A percentile compares a stretch with the other conserved stretches of the same genome.
Evolutionary conservation across 495 filamentous ascomycete species (phyloP).

Genomic region (Penicillium egyptiacum): DNA sequence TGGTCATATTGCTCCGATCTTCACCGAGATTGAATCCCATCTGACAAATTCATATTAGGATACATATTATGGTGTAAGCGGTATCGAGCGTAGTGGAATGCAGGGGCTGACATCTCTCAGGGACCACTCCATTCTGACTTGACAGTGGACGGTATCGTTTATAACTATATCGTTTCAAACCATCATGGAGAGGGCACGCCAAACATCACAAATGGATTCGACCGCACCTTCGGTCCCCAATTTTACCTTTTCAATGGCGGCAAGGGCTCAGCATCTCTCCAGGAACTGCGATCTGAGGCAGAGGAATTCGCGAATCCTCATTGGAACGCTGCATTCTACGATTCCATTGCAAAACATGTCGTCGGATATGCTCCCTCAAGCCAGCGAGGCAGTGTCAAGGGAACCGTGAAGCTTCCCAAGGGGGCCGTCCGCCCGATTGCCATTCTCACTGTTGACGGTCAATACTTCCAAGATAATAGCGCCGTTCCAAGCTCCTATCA

Average conservation of each 20-base stretch:
- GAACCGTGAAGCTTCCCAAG: conserved; percentile 45
- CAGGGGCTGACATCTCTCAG: conserved; percentile 19
- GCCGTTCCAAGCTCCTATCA: conserved; percentile 50
- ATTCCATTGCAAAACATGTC: conserved; percentile 55
- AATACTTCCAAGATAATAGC: conserved; percentile 59
- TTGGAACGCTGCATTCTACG: conserved; percentile 57
- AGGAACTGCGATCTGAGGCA: conserved; percentile 49
- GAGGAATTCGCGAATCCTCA: conserved; percentile 42
- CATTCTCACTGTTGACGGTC: conserved; percentile 49
- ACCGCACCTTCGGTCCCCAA: conserved; percentile 57
- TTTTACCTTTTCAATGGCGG: conserved; percentile 59
- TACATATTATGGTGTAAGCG: conserved; percentile 54
- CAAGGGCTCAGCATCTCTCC: conserved; percentile 37
- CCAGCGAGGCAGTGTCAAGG: conserved; percentile 42
- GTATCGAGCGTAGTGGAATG: not conserved
- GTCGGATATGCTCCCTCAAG: conserved; percentile 51
- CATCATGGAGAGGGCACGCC: conserved; percentile 58
- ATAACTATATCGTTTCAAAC: conserved; percentile 54
- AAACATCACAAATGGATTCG: conserved; percentile 59
- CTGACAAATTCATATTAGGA: conserved; percentile 27
- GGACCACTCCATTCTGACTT: conserved; percentile 58
- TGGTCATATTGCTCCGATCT: not conserved
- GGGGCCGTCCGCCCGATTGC: conserved; percentile 48
- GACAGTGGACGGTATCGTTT: conserved; percentile 57
- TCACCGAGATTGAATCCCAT: not conserved